Evolutionary conservation across 2,329 filamentous ascomycete genomes (phyloP), one percentile per base, ranked within the genome.

Genomic region (Shiraia bambusicola): DNA sequence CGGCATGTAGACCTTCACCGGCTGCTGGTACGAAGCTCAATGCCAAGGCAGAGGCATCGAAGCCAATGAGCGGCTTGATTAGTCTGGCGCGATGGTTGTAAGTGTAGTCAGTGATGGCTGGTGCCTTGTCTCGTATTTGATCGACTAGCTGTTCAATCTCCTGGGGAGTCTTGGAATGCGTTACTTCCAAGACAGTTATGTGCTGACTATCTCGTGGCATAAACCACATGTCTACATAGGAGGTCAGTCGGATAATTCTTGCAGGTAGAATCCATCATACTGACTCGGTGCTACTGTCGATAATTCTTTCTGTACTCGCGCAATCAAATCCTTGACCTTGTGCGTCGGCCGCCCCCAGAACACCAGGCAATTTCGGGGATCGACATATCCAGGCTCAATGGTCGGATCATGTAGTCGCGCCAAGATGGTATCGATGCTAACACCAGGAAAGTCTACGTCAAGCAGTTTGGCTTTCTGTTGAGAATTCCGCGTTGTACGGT

Each of bases 291-390:
- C 84, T 14, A 81, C 77, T 14, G 75, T 70, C 42, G 76, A 73
- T 34, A 94, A 72, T 57, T 81, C 77, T 35, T 76, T 67, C 67
- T 96, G 92, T 22, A 96, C 71, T 42, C 78, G 77, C 2, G 72
- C 69, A 2, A 92, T 81, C 44, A 97, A 70, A 14, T 77, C 71
- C 32, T 85, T 75, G 13, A 96, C 75, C 53, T 85, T 81, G 32
- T 80, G 70, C 1, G 91, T 87, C 12, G 92, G 92, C 6, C 91
- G 78, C 3, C 87, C 88, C 89, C 90, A 96, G 61, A 96, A 84
- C 1, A 90, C 87, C 9, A 96, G 75, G 63, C 91, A 94, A 59
- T 95, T 78, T 28, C 92, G 77, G 29, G 81, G 79, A 63, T 97
- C 92, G 37, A 75, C 66, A 63, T 86, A 95, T 1, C 80, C 81